A percentile compares a stretch with the other conserved stretches of the same genome.
phyloP scores from a whole-genome alignment of 2,329 filamentous ascomycete genomes.

The Exophiala calicioides region DNA sequence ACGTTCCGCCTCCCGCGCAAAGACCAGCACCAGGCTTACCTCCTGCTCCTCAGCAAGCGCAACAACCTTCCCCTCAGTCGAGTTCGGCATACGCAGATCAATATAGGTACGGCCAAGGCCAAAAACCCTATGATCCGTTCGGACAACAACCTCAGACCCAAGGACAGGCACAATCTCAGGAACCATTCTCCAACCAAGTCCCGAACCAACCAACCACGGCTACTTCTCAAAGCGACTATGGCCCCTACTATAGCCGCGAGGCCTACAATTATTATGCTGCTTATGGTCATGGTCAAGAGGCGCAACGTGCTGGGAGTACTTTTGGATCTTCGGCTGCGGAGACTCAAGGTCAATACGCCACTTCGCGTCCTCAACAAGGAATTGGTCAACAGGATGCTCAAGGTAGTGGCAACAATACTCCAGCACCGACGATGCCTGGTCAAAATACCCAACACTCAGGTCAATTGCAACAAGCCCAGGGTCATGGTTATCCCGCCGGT shows the following conservation, averaged over 20 bases:
- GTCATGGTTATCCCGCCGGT: constrained; percentile 55
- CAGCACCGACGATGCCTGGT: constrained; percentile 69
- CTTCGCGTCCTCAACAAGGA: constrained; percentile 74
- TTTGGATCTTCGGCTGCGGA: constrained; percentile 64
- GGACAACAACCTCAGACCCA: constrained; percentile 67
- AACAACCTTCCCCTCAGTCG: constrained; percentile 47
- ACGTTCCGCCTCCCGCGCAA: constrained; percentile 48
- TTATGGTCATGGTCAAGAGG: constrained; percentile 72
- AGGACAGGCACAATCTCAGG: constrained; percentile 64
- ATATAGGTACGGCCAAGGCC: constrained; percentile 52
- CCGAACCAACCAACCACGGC: constrained; percentile 61
- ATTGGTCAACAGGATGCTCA: constrained; percentile 70
- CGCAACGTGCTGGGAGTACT: constrained; percentile 73
- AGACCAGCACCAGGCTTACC: constrained; percentile 64
- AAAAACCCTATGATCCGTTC: constrained; percentile 88
- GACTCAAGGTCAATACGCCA: constrained; percentile 60
- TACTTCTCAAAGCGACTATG: constrained; percentile 72
- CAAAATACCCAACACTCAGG: constrained; percentile 43
- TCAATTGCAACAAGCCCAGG: constrained; percentile 53
- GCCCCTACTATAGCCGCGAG: constrained; percentile 80
- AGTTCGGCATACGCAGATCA: constrained; percentile 50
- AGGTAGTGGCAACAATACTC: constrained; percentile 87
- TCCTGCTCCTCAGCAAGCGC: constrained; percentile 55
- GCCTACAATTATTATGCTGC: constrained; percentile 72
- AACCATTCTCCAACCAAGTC: constrained; percentile 55